Evolutionary conservation across 1,284 basidiomycete genomes (phyloP), one percentile per base, ranked within the genome.

Genomic region (Meira miltonrushii): DNA sequence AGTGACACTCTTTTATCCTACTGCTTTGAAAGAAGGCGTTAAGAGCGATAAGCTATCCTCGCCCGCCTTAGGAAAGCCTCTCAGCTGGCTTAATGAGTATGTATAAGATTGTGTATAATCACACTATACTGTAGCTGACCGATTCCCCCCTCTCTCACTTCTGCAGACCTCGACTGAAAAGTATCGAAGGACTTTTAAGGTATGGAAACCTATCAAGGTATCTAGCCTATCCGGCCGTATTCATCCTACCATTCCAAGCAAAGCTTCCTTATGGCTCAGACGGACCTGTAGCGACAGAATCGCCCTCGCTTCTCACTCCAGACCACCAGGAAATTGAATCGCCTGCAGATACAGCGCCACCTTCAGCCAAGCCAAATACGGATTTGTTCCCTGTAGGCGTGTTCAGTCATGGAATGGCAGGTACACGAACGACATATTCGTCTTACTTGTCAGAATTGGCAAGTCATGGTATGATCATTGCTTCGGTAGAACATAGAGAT

Each of bases 401-500:
- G 12, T 71, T 74, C 60, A 65, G 62, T n/a, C 72, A 72, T 41
- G 72, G 72, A 8, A 61, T 74, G 38, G 72, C 68, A 10, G 71
- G 72, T 2, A 64, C 66, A 2, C 55, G 65, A 8, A 66, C 66
- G 0, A 65, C 69, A 10, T 74, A 74, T 58, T 72, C 69, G 2
- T 55, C 39, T 0, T 72, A 71, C 56, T 60, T 59, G 48, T 59
- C 65, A 1, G 59, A 61, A 4, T 62, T 75, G 2, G 72, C 72
- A 1, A 58, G 56, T 2, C 64, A 67, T 1, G 72, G 72, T 23
- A 62, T 71, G 28, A 57, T 75, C 15, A 66, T 75, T 7, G 69
- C 67, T 13, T 71, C 72, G 13, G 58, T 75, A 9, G 72, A 75
- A 50, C 72, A 75, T 48, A 54, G 72, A 10, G 72, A 75, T 55